Evolutionary conservation across 148 eudicot genomes (phyloP).

Genomic region (Oxyria digyna): DNA sequence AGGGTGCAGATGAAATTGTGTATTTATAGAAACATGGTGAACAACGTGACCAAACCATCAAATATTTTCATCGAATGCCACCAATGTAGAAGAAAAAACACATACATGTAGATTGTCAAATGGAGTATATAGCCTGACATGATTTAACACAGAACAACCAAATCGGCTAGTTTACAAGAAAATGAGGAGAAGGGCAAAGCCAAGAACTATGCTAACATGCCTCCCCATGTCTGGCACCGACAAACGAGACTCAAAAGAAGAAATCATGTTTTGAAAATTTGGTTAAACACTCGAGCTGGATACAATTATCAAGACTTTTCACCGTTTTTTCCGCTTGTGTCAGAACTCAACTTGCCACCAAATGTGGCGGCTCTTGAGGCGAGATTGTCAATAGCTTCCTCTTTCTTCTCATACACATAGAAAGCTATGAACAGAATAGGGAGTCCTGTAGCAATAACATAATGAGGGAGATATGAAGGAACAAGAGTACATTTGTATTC

Average conservation of each 20-base stretch:
- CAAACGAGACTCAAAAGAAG: not conserved
- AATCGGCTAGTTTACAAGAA: not conserved
- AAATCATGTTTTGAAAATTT: not conserved
- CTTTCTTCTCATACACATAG: conserved; percentile 57
- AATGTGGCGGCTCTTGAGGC: conserved; percentile 17
- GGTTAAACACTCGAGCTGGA: not conserved
- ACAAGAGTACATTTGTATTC: no score
- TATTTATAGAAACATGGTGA: not conserved
- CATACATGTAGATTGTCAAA: not conserved
- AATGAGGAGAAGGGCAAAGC: not conserved
- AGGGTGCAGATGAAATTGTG: no score
- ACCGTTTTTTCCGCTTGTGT: not conserved
- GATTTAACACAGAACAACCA: not conserved
- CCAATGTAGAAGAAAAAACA: not conserved
- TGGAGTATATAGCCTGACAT: not conserved
- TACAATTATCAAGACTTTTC: not conserved
- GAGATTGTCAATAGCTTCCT: conserved; percentile 50
- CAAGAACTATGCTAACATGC: not conserved
- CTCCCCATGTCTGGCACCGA: not conserved
- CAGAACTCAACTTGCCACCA: conserved; percentile 30
- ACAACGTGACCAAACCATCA: not conserved
- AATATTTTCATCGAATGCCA: not conserved
- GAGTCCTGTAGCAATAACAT: conserved; percentile 26
- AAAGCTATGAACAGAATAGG: conserved; percentile 39
- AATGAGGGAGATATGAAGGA: not conserved